Conservation (phyloP, 1,284 basidiomycete species). For the Fomes fomentarius region DNA sequence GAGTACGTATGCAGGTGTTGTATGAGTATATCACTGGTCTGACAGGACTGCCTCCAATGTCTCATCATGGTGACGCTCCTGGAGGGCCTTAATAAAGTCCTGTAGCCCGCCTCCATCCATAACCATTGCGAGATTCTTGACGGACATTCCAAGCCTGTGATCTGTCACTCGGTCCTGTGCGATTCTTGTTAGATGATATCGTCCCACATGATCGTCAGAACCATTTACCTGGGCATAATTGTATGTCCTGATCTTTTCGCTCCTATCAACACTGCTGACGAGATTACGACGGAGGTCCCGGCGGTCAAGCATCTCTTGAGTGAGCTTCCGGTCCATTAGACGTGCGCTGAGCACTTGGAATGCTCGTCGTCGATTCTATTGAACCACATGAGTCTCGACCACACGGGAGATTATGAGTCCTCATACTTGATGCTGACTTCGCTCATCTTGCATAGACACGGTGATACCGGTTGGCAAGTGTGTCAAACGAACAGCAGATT, state of each 20-base stretch:
- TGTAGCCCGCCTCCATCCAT: conserved; percentile 81
- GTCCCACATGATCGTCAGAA: background rate
- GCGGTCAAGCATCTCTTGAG: conserved; percentile 68
- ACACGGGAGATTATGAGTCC: background rate
- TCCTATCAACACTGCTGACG: conserved; percentile 80
- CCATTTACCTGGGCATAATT: conserved; percentile 85
- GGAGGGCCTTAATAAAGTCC: conserved; percentile 65
- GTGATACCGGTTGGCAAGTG: conserved; percentile 93
- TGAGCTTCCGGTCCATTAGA: conserved; percentile 79
- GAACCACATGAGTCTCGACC: background rate
- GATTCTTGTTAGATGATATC: background rate
- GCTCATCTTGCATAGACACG: conserved; percentile 98
- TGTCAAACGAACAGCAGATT: conserved; percentile 96
- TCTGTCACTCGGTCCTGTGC: conserved; percentile 87
- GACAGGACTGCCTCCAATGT: conserved; percentile 64
- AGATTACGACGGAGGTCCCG: conserved; percentile 74
- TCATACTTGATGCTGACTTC: conserved; percentile 90
- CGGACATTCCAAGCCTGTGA: conserved; percentile 81
- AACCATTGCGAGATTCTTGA: conserved; percentile 75
- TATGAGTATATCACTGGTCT: conserved; percentile 2
- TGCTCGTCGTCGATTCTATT: conserved; percentile 84
- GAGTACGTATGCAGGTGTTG: too few relatives aligned
- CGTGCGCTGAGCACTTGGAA: conserved; percentile 87
- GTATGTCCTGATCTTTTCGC: conserved; percentile 94
- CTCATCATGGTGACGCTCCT: conserved; percentile 65